Conservation (phyloP, 2,329 filamentous ascomycete genomes). For the Colletotrichum sojae region DNA sequence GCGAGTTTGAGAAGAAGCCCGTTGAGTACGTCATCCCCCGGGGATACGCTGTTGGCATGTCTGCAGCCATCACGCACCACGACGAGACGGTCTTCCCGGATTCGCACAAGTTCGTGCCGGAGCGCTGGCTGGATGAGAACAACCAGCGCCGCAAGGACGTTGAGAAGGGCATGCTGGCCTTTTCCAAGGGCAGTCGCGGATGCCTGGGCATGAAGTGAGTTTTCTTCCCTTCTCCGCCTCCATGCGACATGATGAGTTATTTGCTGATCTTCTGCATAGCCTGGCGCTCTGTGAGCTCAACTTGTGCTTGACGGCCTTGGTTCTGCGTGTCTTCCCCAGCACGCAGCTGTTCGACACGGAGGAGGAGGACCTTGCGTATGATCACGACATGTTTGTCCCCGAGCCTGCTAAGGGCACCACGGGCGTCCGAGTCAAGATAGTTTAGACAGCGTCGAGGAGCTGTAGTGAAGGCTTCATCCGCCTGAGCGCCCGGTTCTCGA, state of each 20-base stretch:
- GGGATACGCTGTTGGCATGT: conserved; percentile 56
- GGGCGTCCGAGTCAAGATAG: conserved; percentile 33
- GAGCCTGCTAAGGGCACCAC: conserved; percentile 37
- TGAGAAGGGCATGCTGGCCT: conserved; percentile 56
- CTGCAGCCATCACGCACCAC: conserved; percentile 54
- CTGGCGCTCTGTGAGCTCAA: conserved; percentile 46
- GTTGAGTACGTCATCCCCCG: conserved; percentile 52
- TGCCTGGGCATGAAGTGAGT: conserved; percentile 58
- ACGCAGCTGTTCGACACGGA: conserved; percentile 49
- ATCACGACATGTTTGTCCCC: conserved; percentile 48
- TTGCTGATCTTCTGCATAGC: conserved; percentile 36
- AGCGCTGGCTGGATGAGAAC: conserved; percentile 56
- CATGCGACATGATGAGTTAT: not conserved
- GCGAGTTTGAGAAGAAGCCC: conserved; percentile 43
- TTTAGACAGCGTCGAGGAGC: not conserved
- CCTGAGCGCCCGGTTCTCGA: no score
- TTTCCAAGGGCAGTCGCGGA: conserved; percentile 57
- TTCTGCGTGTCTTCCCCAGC: conserved; percentile 44
- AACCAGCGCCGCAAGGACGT: conserved; percentile 48
- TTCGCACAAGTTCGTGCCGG: conserved; percentile 55
- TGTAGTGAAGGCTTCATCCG: no score
- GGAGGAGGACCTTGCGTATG: conserved; percentile 47
- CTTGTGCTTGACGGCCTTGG: conserved; percentile 42
- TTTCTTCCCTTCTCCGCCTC: not conserved
- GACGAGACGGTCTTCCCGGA: conserved; percentile 55